phyloP scores from a whole-genome alignment of 495 filamentous ascomycete genomes.

The Emericellopsis terricola region DNA sequence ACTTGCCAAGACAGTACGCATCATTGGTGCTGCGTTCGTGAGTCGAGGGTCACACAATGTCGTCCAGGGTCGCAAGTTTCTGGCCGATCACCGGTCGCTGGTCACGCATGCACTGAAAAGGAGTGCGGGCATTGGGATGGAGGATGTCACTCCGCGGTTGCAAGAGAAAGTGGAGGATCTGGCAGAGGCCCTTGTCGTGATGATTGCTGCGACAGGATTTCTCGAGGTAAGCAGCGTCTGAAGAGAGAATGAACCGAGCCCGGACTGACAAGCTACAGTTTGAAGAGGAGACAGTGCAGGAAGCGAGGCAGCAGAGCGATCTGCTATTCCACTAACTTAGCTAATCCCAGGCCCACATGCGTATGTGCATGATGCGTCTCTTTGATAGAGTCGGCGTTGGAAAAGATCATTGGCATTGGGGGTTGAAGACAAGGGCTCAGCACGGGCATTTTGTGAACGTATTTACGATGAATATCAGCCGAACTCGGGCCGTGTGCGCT shows the following conservation, averaged over 20 bases:
- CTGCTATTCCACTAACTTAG: background rate
- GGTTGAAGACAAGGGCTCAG: too few relatives aligned
- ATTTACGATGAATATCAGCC: too few relatives aligned
- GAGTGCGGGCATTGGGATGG: slow-evolving; percentile 67
- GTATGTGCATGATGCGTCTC: too few relatives aligned
- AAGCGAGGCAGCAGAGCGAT: slow-evolving; percentile 7
- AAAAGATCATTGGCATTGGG: too few relatives aligned
- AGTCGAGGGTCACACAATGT: slow-evolving; percentile 69
- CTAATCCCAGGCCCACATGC: background rate
- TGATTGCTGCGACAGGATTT: slow-evolving; percentile 40
- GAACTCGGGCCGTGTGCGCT: too few relatives aligned
- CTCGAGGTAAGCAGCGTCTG: slow-evolving; percentile 41
- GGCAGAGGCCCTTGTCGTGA: slow-evolving; percentile 36
- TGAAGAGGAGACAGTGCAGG: slow-evolving; percentile 17
- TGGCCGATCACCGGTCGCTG: slow-evolving; percentile 58
- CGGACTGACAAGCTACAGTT: too few relatives aligned
- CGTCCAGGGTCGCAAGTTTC: slow-evolving; percentile 54
- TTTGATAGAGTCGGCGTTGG: too few relatives aligned
- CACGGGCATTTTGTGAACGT: too few relatives aligned
- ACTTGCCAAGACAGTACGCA: slow-evolving; percentile 59
- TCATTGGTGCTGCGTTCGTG: slow-evolving; percentile 64
- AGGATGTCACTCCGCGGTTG: slow-evolving; percentile 22
- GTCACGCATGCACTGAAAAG: slow-evolving; percentile 86
- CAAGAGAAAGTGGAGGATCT: slow-evolving; percentile 33
- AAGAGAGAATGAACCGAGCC: too few relatives aligned